These are phyloP conservation scores for Mycogone perniciosa DNA, from an alignment of 2,329 filamentous ascomycete species.

Conservation along the genomic window DNA sequence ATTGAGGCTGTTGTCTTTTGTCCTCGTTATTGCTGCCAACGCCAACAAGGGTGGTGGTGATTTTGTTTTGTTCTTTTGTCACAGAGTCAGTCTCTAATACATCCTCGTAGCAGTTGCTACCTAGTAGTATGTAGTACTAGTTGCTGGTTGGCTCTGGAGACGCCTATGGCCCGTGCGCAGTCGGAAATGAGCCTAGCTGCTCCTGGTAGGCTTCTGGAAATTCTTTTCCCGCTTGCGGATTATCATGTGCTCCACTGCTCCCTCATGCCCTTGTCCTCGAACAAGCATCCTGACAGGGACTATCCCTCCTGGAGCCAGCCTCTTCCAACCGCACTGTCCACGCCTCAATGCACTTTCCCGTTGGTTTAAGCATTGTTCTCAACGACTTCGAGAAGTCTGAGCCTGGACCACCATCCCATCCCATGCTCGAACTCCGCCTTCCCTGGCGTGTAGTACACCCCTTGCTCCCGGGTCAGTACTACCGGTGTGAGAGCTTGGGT, in stretches of 20 bases:
- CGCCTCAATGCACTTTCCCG: not conserved
- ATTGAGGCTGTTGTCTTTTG: too few relatives aligned
- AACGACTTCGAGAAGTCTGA: slow-evolving; percentile 11
- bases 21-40: too few relatives aligned
- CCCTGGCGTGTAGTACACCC: not conserved
- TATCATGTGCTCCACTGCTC: slow-evolving; percentile 2
- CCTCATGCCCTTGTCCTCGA: slow-evolving; percentile 6
- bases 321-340: not conserved
- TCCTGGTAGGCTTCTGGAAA: slow-evolving; percentile 32
- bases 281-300: slow-evolving; percentile 6
- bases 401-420: slow-evolving; percentile 6
- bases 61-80: not conserved
- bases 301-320: not conserved
- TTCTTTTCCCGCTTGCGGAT: slow-evolving; percentile 12
- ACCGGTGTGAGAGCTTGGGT: slow-evolving; percentile 1
- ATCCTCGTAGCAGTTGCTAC: too few relatives aligned
- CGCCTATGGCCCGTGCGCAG: slow-evolving; percentile 21
- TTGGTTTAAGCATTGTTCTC: slow-evolving; percentile 9
- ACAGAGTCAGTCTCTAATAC: slow-evolving; percentile 1
- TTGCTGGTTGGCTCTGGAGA: slow-evolving; percentile 22
- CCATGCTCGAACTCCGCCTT: too few relatives aligned
- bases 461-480: slow-evolving; percentile 1
- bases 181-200: slow-evolving; percentile 22
- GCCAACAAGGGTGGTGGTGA: too few relatives aligned
- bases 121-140: too few relatives aligned